Evolutionary conservation across 192 early-diverging fungal species (phyloP), one percentile per base, ranked within the genome.

Genomic region (Spizellomyces punctatus): DNA sequence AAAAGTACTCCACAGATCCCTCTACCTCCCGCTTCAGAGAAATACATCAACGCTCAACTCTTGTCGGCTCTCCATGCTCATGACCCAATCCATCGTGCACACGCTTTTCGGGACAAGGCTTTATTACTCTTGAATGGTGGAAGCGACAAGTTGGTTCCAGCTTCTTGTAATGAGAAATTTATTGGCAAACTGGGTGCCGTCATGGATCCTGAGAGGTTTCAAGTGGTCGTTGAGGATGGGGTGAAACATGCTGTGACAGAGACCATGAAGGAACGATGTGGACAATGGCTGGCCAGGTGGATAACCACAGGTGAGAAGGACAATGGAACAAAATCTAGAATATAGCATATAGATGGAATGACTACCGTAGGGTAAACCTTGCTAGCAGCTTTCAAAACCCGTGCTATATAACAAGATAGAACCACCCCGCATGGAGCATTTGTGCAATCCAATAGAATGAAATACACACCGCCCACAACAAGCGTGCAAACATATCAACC

Each of bases 121-220:
- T n/a, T 66, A 46, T 19, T 76, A 19, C 27, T 76, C 46, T 52
- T 76, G 12, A 41, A 49, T 27, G 75, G 75, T 27, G 75, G 63
- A n/a, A 58, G 19, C 2, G 75, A 76, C 44, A 12, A n/a, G 22
- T 69, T 76, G 7, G 75, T 76, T 6, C 75, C 75, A 16, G 19
- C 64, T 10, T 21, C 9, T 10, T 27, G 45, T 55, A 75, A 69
- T 48, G 19, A 63, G 5, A 16, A 16, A 6, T 64, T 75, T 42
- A 46, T 75, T 21, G 63, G 58, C 12, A 6, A 46, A 6, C 44
- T 71, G 41, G 10, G 48, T n/a, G 36, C 58, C 14, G 16, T 66
- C 14, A 57, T 41, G 3, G 46, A 59, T 19, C 49, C 27, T 19
- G 66, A 41, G n/a, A 10, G 21, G n/a, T 75, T 75, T 10, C 4